phyloP scores from a whole-genome alignment of 768 basidiomycete genomes.

The Suillus hirtellus region DNA sequence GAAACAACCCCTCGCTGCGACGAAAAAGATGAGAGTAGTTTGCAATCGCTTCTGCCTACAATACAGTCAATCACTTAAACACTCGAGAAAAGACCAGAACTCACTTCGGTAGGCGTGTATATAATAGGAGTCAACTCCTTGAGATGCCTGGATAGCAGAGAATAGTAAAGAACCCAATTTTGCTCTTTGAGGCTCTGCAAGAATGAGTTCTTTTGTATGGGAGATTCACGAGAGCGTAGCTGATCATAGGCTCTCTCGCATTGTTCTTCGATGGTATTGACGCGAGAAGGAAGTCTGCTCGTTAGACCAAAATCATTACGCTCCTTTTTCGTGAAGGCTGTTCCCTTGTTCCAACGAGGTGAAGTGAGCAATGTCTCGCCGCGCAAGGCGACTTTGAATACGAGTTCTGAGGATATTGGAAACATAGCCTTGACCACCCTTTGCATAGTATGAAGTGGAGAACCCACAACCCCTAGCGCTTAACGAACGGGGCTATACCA shows the following conservation, averaged over 20 bases:
- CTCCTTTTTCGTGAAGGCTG: constrained; percentile 69
- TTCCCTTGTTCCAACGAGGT: constrained; percentile 79
- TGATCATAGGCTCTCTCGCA: constrained; percentile 74
- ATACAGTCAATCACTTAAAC: constrained; percentile 2
- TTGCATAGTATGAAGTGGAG: constrained; percentile 4
- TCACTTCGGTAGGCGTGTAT: constrained; percentile 80
- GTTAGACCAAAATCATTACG: constrained; percentile 65
- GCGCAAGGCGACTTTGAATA: constrained; percentile 50
- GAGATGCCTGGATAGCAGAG: constrained; percentile 57
- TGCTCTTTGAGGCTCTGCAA: constrained; percentile 75
- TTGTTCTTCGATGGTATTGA: constrained; percentile 75
- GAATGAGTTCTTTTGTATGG: constrained; percentile 71
- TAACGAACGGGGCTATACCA: not conserved
- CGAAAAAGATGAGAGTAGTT: constrained; percentile 86
- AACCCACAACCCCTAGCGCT: not conserved
- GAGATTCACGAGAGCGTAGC: constrained; percentile 37
- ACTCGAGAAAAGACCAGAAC: constrained; percentile 17
- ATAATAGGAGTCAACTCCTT: constrained; percentile 64
- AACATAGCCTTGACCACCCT: constrained; percentile 3
- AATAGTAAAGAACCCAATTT: constrained; percentile 82
- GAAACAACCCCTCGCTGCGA: constrained; percentile 73
- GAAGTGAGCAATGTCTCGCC: constrained; percentile 64
- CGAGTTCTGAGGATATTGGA: constrained; percentile 11
- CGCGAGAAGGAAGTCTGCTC: constrained; percentile 49
- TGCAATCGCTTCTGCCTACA: constrained; percentile 75